Percentiles rank a stretch among this genome's conserved stretches.
phyloP scores from a whole-genome alignment of 2,329 filamentous ascomycete species.

The Eurotiales sp. region DNA sequence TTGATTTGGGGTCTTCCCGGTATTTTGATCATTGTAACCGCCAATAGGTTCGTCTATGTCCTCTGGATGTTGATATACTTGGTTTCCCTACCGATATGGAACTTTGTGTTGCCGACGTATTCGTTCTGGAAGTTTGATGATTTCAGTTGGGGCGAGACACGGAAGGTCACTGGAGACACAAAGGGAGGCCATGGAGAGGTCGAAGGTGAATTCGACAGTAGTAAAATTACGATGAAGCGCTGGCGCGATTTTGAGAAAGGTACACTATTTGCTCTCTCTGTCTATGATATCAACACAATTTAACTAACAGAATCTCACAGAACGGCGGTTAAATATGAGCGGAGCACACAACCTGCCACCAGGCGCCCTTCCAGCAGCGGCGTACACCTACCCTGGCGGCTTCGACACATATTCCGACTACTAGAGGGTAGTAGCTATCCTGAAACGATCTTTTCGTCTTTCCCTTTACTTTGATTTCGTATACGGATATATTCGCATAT shows the following conservation, averaged over 20 bases:
- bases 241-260: constrained; percentile 94
- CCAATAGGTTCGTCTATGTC: constrained; percentile 87
- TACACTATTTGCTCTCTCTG: constrained; percentile 24
- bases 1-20: constrained; percentile 92
- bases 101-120: constrained; percentile 89
- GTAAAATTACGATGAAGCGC: constrained; percentile 98
- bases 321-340: constrained; percentile 34
- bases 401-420: constrained; percentile 39
- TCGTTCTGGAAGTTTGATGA: constrained; percentile 99
- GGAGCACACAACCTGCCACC: constrained; percentile 24
- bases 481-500: constrained; percentile 3
- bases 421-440: constrained; percentile 19
- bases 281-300: no score
- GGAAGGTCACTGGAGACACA: constrained; percentile 89
- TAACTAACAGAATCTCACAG: no score
- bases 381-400: constrained; percentile 26
- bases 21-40: constrained; percentile 86
- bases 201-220: constrained; percentile 96
- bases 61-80: constrained; percentile 98
- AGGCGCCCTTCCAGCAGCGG: constrained; percentile 19
- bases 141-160: constrained; percentile 97
- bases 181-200: constrained; percentile 75
- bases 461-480: constrained; percentile 4
- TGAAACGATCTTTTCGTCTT: constrained; percentile 1
- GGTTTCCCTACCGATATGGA: constrained; percentile 90